A percentile compares a stretch with the other conserved stretches of the same genome.
phyloP scores from a whole-genome alignment of 306 rosid genomes.

The Styphnolobium japonicum region DNA sequence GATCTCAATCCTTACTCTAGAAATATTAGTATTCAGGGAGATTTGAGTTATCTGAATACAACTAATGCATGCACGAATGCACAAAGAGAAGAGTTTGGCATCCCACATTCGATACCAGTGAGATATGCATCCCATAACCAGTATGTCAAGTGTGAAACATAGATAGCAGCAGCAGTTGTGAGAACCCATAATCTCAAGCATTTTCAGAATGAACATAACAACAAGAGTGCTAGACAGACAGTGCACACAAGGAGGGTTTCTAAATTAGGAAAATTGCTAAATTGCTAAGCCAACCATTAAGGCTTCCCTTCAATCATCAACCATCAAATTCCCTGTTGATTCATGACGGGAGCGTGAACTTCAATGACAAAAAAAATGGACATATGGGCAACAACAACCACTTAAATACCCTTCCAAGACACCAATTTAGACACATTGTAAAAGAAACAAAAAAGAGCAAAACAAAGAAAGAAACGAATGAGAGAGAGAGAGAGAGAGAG shows the following conservation, averaged over 20 bases:
- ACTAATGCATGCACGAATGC: neutral
- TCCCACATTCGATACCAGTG: neutral
- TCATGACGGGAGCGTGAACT: neutral
- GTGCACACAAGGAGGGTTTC: neutral
- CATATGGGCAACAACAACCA: neutral
- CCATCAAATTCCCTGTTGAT: neutral
- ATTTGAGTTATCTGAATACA: neutral
- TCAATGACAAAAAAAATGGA: neutral
- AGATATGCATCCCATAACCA: neutral
- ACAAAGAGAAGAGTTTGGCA: neutral
- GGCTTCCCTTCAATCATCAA: neutral
- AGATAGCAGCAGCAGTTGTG: neutral
- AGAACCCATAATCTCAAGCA: neutral
- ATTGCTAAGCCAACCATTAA: neutral
- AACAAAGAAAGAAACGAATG: neutral
- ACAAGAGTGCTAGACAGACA: neutral
- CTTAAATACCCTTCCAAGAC: neutral
- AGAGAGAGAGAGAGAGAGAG: neutral
- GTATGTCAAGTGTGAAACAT: neutral
- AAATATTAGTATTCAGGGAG: neutral
- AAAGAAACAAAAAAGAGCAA: neutral
- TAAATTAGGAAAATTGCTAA: slow-evolving; percentile 1
- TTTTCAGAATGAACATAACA: neutral
- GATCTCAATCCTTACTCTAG: neutral
- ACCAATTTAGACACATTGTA: neutral